phyloP scores from a whole-genome alignment of 1,284 basidiomycete species.

The Heterobasidion annosum region DNA sequence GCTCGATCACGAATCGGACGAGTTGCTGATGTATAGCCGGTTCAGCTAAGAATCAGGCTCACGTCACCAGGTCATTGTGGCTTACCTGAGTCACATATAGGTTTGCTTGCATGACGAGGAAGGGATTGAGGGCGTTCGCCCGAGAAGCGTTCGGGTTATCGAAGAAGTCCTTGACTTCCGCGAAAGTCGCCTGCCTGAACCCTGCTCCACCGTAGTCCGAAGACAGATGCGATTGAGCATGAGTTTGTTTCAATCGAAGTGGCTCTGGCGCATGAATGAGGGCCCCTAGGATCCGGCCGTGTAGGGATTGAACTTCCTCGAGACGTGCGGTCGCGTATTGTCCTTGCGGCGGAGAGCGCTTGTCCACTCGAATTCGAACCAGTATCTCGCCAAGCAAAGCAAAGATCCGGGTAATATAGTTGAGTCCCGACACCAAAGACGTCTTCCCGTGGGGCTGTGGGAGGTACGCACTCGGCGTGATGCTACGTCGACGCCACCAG shows the following conservation, averaged over 20 bases:
- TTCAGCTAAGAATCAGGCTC: not conserved
- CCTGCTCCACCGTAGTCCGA: conserved; percentile 57
- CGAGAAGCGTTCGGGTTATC: conserved; percentile 80
- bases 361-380: conserved; percentile 76
- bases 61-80: not conserved
- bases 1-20: conserved; percentile 81
- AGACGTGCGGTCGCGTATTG: conserved; percentile 74
- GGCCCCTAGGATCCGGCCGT: conserved; percentile 61
- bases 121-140: conserved; percentile 76
- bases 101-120: conserved; percentile 84
- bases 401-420: conserved; percentile 81
- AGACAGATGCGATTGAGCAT: conserved; percentile 37
- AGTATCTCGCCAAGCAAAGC: conserved; percentile 76
- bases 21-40: conserved; percentile 53
- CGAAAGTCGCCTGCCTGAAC: conserved; percentile 73
- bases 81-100: conserved; percentile 79
- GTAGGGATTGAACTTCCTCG: conserved; percentile 72
- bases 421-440: conserved; percentile 75
- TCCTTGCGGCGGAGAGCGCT: conserved; percentile 73
- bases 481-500: conserved; percentile 31
- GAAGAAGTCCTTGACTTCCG: conserved; percentile 83
- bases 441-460: conserved; percentile 78
- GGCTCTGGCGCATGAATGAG: conserved; percentile 64
- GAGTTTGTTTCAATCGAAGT: conserved; percentile 53
- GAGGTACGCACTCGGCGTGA: conserved; percentile 71